Evolutionary conservation across 164 flowering plant species (phyloP).

Genomic region (Amborella trichopoda): DNA sequence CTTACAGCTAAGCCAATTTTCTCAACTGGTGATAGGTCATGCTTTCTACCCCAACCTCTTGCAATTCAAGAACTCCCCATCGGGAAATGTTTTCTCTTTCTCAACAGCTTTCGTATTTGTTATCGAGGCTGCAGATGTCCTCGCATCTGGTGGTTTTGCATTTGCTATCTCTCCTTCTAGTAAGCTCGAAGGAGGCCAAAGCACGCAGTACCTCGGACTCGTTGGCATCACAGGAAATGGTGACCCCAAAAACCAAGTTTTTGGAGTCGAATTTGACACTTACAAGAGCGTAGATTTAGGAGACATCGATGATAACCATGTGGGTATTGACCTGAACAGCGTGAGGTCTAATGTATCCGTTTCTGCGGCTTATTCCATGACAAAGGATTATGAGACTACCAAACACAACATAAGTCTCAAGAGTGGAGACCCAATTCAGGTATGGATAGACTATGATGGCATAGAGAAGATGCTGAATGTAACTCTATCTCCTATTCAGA

Average conservation of each 20-base stretch:
- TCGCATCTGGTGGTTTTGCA: slow-evolving; percentile 63
- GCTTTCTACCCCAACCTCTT: slow-evolving; percentile 44
- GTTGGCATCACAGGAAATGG: slow-evolving; percentile 31
- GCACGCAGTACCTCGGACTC: slow-evolving; percentile 71
- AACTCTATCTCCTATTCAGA: slow-evolving; percentile 5
- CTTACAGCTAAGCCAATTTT: too few species aligned
- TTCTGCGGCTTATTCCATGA: slow-evolving; percentile 9
- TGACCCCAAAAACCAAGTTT: slow-evolving; percentile 35
- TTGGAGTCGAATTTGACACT: slow-evolving; percentile 70
- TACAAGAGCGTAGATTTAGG: slow-evolving; percentile 27
- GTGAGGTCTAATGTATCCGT: slow-evolving; percentile 32
- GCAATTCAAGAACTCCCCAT: slow-evolving; percentile 28
- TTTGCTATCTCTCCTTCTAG: slow-evolving; percentile 58
- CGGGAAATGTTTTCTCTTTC: slow-evolving; percentile 30
- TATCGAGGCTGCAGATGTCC: slow-evolving; percentile 30
- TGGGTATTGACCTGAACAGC: slow-evolving; percentile 38
- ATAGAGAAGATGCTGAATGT: slow-evolving; percentile 21
- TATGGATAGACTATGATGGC: slow-evolving; percentile 66
- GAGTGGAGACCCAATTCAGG: slow-evolving; percentile 33
- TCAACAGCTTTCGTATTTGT: slow-evolving; percentile 76
- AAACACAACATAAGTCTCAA: slow-evolving; percentile 17
- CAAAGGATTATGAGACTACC: neutral
- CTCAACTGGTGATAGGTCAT: too few species aligned
- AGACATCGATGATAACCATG: slow-evolving; percentile 52
- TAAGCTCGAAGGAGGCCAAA: slow-evolving; percentile 36